Evolutionary conservation across 495 filamentous ascomycete species (phyloP).

Genomic region (Daldinia loculata): DNA sequence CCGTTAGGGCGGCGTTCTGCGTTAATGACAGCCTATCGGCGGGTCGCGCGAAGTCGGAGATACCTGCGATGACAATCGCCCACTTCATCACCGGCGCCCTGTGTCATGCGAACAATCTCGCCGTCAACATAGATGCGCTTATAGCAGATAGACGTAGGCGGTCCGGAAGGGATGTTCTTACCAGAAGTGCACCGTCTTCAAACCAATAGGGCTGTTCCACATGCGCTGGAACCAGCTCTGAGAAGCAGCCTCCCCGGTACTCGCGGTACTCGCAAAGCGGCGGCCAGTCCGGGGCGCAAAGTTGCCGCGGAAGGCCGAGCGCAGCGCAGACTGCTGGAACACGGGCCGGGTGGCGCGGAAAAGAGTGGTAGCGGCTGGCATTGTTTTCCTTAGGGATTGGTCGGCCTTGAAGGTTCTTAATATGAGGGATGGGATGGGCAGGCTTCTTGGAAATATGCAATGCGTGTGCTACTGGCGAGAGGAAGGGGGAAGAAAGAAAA

Average conservation of each 20-base stretch:
- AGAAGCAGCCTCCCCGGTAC: constrained; percentile 49
- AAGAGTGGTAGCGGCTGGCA: constrained; percentile 51
- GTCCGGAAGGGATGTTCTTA: constrained; percentile 51
- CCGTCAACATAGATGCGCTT: constrained; percentile 16
- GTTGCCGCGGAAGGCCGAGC: constrained; percentile 59
- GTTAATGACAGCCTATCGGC: constrained; percentile 89
- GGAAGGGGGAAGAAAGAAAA: neutral
- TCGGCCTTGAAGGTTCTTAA: neutral
- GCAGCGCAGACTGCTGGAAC: constrained; percentile 51
- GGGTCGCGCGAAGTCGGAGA: constrained; percentile 92
- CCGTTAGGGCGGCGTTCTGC: constrained; percentile 86
- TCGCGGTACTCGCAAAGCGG: constrained; percentile 72
- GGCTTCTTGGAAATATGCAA: constrained; percentile 12
- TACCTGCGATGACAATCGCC: constrained; percentile 88
- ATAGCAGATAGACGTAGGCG: neutral
- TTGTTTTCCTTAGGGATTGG: constrained; percentile 26
- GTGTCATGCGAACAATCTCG: neutral
- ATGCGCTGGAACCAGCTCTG: constrained; percentile 73
- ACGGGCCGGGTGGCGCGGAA: constrained; percentile 62
- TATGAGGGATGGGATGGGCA: neutral
- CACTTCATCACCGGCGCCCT: constrained; percentile 99
- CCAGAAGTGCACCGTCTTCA: constrained; percentile 99
- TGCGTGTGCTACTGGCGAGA: constrained; percentile 1
- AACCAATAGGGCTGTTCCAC: constrained; percentile 85
- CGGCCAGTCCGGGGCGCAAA: constrained; percentile 61